phyloP scores from a whole-genome alignment of 805 yeast genomes.

The Vanderwaltozyma yarrowii region DNA sequence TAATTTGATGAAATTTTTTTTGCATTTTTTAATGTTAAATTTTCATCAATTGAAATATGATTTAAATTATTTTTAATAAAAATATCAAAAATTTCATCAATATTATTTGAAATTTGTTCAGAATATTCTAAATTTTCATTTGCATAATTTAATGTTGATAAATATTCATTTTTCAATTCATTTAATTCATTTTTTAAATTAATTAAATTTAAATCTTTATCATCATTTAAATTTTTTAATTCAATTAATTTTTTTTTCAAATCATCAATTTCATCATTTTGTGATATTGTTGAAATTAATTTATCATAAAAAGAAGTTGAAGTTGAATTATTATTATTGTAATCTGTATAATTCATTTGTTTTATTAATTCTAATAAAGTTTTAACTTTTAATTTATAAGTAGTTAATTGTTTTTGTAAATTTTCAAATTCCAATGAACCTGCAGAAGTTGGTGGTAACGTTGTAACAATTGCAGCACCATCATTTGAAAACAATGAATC shows the following conservation, averaged over 20 bases:
- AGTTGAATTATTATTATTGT: constrained; percentile 5
- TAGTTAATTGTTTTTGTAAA: constrained; percentile 34
- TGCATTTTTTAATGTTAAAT: constrained; percentile 13
- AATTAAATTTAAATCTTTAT: constrained; percentile 12
- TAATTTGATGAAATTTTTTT: constrained; percentile 16
- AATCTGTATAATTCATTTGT: constrained; percentile 10
- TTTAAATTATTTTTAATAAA: constrained; percentile 4
- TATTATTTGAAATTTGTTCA: constrained; percentile 15
- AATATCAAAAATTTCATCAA: constrained; percentile 12
- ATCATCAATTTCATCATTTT: constrained; percentile 15
- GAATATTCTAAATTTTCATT: constrained; percentile 23
- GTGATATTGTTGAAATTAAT: constrained; percentile 12
- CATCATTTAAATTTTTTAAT: constrained; percentile 2
- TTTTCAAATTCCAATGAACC: constrained; percentile 27
- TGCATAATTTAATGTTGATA: constrained; percentile 19
- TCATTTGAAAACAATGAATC: constrained; percentile 14
- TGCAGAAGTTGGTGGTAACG: constrained; percentile 7
- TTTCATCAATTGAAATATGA: constrained; percentile 13
- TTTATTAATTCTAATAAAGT: constrained; percentile 27
- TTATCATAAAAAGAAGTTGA: constrained; percentile 16
- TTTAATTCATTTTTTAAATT: constrained; percentile 22
- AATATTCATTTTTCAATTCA: constrained; percentile 17
- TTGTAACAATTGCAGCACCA: constrained; percentile 5
- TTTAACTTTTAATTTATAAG: constrained; percentile 30
- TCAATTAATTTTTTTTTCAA: constrained; percentile 5